These are phyloP conservation scores for Wickerhamomyces chambardii DNA, from an alignment of 805 yeast species.

Conservation along the genomic window DNA sequence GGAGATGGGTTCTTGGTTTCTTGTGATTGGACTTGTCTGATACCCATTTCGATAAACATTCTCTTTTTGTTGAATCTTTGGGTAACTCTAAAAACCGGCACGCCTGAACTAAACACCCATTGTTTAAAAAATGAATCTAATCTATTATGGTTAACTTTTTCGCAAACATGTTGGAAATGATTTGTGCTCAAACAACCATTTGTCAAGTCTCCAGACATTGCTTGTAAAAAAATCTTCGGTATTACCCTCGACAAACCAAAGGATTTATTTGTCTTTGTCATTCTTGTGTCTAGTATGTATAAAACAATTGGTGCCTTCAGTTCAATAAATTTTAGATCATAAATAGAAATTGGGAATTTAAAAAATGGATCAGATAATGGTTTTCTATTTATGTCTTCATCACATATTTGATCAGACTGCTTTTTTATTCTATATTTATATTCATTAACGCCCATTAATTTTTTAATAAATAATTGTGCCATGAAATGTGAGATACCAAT, in stretches of 20 bases:
- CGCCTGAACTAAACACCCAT: constrained; percentile 88
- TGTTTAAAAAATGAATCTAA: constrained; percentile 81
- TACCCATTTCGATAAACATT: constrained; percentile 90
- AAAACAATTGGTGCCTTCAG: constrained; percentile 83
- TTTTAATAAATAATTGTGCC: constrained; percentile 62
- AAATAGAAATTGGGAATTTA: constrained; percentile 51
- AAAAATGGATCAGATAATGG: constrained; percentile 73
- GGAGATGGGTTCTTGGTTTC: constrained; percentile 35
- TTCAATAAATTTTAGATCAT: constrained; percentile 59
- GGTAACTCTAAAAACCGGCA: constrained; percentile 80
- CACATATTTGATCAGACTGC: constrained; percentile 57
- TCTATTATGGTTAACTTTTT: constrained; percentile 82
- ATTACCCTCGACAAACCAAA: constrained; percentile 88
- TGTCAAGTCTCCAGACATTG: constrained; percentile 88
- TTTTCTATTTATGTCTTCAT: constrained; percentile 66
- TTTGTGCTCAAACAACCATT: constrained; percentile 70
- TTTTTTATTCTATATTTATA: constrained; percentile 62
- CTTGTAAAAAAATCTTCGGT: constrained; percentile 86
- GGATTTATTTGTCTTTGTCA: constrained; percentile 94
- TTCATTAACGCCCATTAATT: constrained; percentile 78
- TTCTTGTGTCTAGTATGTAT: constrained; percentile 77
- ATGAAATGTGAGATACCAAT: constrained; percentile 79
- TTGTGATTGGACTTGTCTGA: constrained; percentile 77
- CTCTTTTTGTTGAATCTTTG: constrained; percentile 92
- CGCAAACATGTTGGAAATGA: constrained; percentile 92